Conservation (phyloP, 2,329 filamentous ascomycete species). For the Paraphoma sp. region DNA sequence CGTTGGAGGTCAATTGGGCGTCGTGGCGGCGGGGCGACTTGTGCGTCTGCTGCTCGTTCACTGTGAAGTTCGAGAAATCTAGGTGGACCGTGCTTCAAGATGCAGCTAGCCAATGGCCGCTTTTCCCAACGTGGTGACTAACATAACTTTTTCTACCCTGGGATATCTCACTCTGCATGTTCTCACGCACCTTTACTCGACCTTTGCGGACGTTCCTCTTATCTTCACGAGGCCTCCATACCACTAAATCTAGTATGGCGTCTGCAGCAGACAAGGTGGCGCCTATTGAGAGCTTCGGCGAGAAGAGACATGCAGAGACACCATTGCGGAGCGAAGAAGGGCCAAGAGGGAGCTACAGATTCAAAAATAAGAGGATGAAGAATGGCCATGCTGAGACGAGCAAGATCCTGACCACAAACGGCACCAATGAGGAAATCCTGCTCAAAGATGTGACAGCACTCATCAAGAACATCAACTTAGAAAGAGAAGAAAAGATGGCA, state of each 20-base stretch:
- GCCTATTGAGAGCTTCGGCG: conserved; percentile 41
- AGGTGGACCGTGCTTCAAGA: conserved; percentile 24
- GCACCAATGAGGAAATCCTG: conserved; percentile 58
- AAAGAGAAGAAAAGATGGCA: conserved; percentile 24
- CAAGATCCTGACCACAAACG: conserved; percentile 48
- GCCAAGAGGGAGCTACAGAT: conserved; percentile 44
- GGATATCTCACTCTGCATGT: conserved; percentile 24
- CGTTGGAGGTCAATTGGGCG: conserved; percentile 30
- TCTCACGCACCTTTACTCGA: conserved; percentile 25
- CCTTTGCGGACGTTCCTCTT: conserved; percentile 33
- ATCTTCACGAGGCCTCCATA: conserved; percentile 18
- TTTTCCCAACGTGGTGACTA: conserved; percentile 31
- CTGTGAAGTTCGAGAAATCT: conserved; percentile 26
- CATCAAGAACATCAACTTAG: conserved; percentile 44
- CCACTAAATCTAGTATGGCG: conserved; percentile 38
- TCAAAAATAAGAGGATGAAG: conserved; percentile 58
- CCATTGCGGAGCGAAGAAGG: conserved; percentile 42
- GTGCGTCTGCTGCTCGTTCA: conserved; percentile 12
- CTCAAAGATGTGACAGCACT: conserved; percentile 54
- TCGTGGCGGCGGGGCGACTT: conserved; percentile 4
- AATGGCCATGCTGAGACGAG: conserved; percentile 47
- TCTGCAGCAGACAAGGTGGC: conserved; percentile 39
- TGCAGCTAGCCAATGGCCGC: conserved; percentile 33
- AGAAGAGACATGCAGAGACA: conserved; percentile 42
- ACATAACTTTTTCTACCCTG: conserved; percentile 24